A percentile compares a stretch with the other conserved stretches of the same genome.
Evolutionary conservation across 106 monocot genomes (phyloP).

Genomic region (Dendrobium chrysotoxum): DNA sequence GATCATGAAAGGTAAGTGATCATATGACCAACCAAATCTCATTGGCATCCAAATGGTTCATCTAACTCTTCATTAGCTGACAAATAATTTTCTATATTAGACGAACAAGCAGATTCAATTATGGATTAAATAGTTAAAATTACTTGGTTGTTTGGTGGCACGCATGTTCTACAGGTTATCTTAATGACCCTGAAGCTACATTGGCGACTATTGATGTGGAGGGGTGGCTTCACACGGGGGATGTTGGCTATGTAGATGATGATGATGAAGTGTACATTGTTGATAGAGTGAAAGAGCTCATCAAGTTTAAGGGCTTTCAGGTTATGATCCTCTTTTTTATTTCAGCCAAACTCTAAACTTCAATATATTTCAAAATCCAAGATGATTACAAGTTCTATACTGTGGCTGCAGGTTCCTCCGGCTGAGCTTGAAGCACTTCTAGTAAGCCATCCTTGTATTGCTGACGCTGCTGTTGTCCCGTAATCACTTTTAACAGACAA

Average conservation of each 20-base stretch:
- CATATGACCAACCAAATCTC: not conserved
- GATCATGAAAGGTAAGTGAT: slow-evolving; percentile 57
- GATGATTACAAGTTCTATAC: not conserved
- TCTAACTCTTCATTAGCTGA: not conserved
- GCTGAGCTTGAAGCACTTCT: slow-evolving; percentile 84
- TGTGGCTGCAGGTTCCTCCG: slow-evolving; percentile 63
- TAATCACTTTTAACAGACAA: slow-evolving; percentile 19
- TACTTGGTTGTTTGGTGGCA: not conserved
- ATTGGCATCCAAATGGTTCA: not conserved
- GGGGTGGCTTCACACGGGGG: slow-evolving; percentile 95
- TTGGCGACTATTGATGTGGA: slow-evolving; percentile 73
- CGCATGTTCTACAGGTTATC: slow-evolving; percentile 38
- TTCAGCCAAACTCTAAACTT: not conserved
- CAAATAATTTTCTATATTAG: not conserved
- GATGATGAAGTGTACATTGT: slow-evolving; percentile 96
- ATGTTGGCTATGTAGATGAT: slow-evolving; percentile 89
- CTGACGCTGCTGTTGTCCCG: slow-evolving; percentile 87
- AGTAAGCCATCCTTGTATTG: slow-evolving; percentile 53
- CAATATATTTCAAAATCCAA: not conserved
- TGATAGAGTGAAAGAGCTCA: slow-evolving; percentile 94
- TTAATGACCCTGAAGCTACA: slow-evolving; percentile 82
- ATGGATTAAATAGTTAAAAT: not conserved
- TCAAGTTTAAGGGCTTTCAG: slow-evolving; percentile 99
- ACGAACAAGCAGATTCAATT: not conserved
- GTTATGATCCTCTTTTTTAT: slow-evolving; percentile 14